Evolutionary conservation across 495 filamentous ascomycete genomes (phyloP).

Genomic region (Chaetomidium leptoderma): DNA sequence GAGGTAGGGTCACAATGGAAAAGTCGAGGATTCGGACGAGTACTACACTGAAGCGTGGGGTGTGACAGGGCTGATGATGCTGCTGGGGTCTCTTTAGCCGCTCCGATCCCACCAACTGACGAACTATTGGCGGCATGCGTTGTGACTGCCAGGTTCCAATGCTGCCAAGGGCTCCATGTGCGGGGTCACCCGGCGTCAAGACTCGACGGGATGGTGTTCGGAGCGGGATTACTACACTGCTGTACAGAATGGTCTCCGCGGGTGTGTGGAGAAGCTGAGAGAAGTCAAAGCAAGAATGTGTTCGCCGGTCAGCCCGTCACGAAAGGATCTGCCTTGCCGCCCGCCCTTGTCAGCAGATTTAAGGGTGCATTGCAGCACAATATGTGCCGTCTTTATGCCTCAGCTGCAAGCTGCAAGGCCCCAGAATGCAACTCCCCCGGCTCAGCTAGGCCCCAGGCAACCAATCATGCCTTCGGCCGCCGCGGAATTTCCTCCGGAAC

Average conservation of each 20-base stretch:
- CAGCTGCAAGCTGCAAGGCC: conserved; percentile 9
- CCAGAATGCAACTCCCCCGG: neutral
- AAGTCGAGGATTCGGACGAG: neutral
- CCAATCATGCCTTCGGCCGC: neutral
- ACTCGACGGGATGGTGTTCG: neutral
- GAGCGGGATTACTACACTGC: neutral
- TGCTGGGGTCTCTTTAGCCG: conserved; percentile 2
- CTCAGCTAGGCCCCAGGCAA: conserved; percentile 5
- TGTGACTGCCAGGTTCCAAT: conserved; percentile 11
- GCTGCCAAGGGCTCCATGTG: conserved; percentile 7
- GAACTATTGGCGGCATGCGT: conserved; percentile 19
- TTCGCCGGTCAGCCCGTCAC: neutral
- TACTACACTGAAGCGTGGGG: conserved; percentile 15
- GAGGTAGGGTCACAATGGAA: neutral
- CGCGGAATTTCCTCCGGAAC: neutral
- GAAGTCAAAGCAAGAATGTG: neutral
- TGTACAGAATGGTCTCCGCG: neutral
- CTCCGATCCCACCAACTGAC: conserved; percentile 7
- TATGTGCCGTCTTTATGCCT: neutral
- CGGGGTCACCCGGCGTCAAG: conserved; percentile 16
- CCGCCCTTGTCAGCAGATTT: conserved; percentile 1
- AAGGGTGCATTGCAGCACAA: neutral
- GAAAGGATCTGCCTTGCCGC: neutral
- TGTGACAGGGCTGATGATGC: conserved; percentile 6
- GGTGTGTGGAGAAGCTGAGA: neutral